Evolutionary conservation across 306 rosid genomes (phyloP).

Genomic region (Glycine latifolia): DNA sequence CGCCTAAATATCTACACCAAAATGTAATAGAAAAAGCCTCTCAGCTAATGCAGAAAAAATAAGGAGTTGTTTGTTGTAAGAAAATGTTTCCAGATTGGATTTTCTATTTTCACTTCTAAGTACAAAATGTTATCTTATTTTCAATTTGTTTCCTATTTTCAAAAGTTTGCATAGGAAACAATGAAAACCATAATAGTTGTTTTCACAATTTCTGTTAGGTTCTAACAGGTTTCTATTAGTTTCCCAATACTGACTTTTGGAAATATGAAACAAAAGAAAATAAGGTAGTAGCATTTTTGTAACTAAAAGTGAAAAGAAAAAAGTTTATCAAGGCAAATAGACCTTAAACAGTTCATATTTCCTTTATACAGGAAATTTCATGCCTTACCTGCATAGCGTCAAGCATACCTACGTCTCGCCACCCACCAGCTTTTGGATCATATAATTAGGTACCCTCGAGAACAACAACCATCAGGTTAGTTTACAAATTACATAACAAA

Average conservation of each 20-base stretch:
- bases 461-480: constrained; percentile 39
- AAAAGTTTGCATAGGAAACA: background rate
- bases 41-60: constrained; percentile 31
- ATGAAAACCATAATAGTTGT: background rate
- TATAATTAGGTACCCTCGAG: constrained; percentile 92
- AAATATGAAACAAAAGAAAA: background rate
- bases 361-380: constrained; percentile 34
- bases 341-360: constrained; percentile 16
- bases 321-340: background rate
- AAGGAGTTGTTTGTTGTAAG: background rate
- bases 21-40: constrained; percentile 42
- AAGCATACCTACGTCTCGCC: constrained; percentile 98
- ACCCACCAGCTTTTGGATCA: constrained; percentile 99
- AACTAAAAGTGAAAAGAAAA: background rate
- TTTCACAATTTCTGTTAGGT: background rate
- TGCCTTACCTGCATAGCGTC: constrained; percentile 94
- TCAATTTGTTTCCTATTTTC: background rate
- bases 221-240: background rate
- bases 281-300: background rate
- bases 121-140: background rate
- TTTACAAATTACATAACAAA: constrained; percentile 25
- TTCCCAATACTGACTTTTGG: background rate
- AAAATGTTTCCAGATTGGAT: background rate
- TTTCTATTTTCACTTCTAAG: background rate
- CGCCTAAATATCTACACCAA: constrained; percentile 85